Evolutionary conservation across 106 monocot species (phyloP).

Genomic region (Acorus calamus): DNA sequence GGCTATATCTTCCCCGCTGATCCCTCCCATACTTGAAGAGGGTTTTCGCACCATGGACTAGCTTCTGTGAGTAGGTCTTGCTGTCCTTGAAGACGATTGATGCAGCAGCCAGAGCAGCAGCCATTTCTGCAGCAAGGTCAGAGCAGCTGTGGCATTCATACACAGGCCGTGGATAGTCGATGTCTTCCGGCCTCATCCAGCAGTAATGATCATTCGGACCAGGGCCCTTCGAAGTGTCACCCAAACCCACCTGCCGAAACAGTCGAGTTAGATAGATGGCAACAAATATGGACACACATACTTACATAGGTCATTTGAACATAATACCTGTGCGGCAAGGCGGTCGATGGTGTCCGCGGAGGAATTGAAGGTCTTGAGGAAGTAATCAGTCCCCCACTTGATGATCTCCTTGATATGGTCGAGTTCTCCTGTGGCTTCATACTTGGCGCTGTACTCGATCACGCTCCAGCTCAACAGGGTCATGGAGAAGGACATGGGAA

Average conservation of each 20-base stretch:
- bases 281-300: too few relatives aligned
- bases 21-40: constrained; percentile 58
- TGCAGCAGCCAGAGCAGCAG: constrained; percentile 65
- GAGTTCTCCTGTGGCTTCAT: constrained; percentile 65
- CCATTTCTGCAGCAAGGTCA: constrained; percentile 88
- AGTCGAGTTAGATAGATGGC: too few relatives aligned
- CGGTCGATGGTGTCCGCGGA: constrained; percentile 73
- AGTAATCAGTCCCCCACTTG: constrained; percentile 82
- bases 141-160: constrained; percentile 63
- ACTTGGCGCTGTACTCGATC: constrained; percentile 87
- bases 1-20: constrained; percentile 42
- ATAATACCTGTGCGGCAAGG: constrained; percentile 49
- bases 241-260: constrained; percentile 46
- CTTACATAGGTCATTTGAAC: too few relatives aligned
- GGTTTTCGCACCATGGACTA: constrained; percentile 71
- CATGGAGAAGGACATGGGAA: constrained; percentile 73
- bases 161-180: constrained; percentile 70
- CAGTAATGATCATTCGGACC: constrained; percentile 82
- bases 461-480: constrained; percentile 94
- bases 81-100: constrained; percentile 91
- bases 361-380: constrained; percentile 82
- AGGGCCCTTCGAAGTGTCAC: constrained; percentile 30
- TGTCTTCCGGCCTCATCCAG: constrained; percentile 84
- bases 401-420: constrained; percentile 67
- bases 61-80: constrained; percentile 75